A percentile compares a stretch with the other conserved stretches of the same genome.
phyloP scores from a whole-genome alignment of 441 rosid species.

The Pelargonium cotyledonis region DNA sequence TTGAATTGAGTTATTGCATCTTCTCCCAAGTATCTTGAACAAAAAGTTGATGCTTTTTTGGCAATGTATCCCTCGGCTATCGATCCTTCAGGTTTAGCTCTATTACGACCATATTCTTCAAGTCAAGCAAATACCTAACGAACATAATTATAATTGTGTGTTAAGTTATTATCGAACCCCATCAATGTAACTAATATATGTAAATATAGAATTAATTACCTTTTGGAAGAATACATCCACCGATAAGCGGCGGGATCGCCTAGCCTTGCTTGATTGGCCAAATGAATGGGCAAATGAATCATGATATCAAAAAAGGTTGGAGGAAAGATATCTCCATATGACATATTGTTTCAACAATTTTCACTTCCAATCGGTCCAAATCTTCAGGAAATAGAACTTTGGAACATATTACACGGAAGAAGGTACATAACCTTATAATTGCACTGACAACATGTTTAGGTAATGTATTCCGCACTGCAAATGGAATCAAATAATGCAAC shows the following conservation, averaged over 20 bases:
- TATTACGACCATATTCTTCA: conserved; percentile 14
- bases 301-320: conserved; percentile 1
- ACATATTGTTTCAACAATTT: neutral
- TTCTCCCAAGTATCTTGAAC: too few relatives aligned
- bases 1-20: neutral
- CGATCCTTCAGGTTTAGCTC: conserved; percentile 15
- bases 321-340: conserved; percentile 6
- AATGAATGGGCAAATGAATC: conserved; percentile 9
- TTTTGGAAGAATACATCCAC: neutral
- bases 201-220: too few relatives aligned
- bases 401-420: neutral
- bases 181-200: too few relatives aligned
- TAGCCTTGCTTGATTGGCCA: neutral
- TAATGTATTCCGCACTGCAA: neutral
- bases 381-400: neutral
- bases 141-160: too few relatives aligned
- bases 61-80: too few relatives aligned
- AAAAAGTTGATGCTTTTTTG: too few relatives aligned
- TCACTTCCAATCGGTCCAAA: neutral
- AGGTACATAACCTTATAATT: neutral
- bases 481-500: neutral
- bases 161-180: too few relatives aligned
- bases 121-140: neutral
- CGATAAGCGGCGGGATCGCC: neutral
- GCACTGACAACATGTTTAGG: neutral